These are phyloP conservation scores for Clarireedia homoeocarpa DNA, from an alignment of 2,329 filamentous ascomycete species.

Conservation along the genomic window DNA sequence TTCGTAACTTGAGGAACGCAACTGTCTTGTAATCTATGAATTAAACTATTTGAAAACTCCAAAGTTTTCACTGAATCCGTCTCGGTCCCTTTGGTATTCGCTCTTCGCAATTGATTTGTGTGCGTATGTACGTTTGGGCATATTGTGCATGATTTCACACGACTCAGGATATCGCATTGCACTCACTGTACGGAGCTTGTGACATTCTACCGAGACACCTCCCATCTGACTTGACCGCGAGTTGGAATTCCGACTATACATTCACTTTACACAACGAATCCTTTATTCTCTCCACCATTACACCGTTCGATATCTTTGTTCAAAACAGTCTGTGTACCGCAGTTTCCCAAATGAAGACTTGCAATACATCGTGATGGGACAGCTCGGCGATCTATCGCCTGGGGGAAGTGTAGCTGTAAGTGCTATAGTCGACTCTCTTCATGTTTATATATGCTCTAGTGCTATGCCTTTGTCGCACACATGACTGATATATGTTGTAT, in stretches of 20 bases:
- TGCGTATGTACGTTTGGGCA: not conserved
- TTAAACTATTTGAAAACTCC: no score
- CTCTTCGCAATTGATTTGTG: not conserved
- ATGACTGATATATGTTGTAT: constrained; percentile 7
- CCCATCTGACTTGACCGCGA: constrained; percentile 10
- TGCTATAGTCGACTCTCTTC: not conserved
- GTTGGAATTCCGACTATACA: not conserved
- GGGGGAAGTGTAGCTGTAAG: constrained; percentile 69
- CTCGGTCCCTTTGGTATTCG: not conserved
- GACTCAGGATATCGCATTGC: constrained; percentile 5
- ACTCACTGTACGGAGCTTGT: not conserved
- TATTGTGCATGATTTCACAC: constrained; percentile 1
- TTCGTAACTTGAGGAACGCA: not conserved
- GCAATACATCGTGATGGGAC: constrained; percentile 48
- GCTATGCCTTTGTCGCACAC: not conserved
- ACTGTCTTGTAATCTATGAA: no score
- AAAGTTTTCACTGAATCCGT: no score
- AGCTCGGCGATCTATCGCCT: constrained; percentile 68
- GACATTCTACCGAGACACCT: constrained; percentile 4
- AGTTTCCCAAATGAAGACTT: constrained; percentile 26
- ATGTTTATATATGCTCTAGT: constrained; percentile 14
- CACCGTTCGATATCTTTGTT: constrained; percentile 3
- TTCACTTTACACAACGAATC: constrained; percentile 1
- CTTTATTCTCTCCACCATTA: not conserved
- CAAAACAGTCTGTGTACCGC: constrained; percentile 10